Base-by-base conservation (phyloP, 1,284 basidiomycete species). In the Marasmius fiardii region DNA sequence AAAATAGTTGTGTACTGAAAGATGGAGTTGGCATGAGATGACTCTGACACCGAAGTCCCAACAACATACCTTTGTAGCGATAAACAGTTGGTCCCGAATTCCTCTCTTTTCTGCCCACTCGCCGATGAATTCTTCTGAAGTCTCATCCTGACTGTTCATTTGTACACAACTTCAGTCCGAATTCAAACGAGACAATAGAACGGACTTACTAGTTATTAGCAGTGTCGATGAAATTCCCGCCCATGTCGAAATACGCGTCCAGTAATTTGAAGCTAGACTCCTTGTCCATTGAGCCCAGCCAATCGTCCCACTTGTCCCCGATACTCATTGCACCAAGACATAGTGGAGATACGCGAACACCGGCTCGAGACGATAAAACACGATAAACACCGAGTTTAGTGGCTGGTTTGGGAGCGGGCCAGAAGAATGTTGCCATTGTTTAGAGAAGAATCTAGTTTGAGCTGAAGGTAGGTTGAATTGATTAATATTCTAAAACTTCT, bases 51-150 rank as follows among this genome's bases (percentile, higher is more conserved):
- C 47, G 50, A 34, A 31, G 18, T 11, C 35, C 35, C 28, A 44
- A 10, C 4, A 53, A 55, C 54, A 16, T 23, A 76, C 78, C 67
- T 85, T 84, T 11, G 79, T 83, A 1, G 80, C 80, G 45, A 84
- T 70, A 51, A 82, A 75, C 10, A 79, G 66, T 61, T 83, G 78
- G 60, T 86, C 80, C 7, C 83, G 74, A 37, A 76, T 81, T 0
- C 72, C 74, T 4, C 78, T 70, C 10, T 63, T 48, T 53, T 81
- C 76, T 41, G 73, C 76, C 83, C 83, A 86, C 64, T 81, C 81
- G 1, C 83, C 83, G 35, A 85, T 76, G 56, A 81, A 76, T 41
- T 67, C 63, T 60, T 86, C 83, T 3, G 75, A 79, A 1, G 72
- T 65, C 47, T 77, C 81, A 35, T 78, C 71, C 53, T 81, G 78